phyloP scores from a whole-genome alignment of 768 basidiomycete genomes.

The Clitopilus hobsonii region DNA sequence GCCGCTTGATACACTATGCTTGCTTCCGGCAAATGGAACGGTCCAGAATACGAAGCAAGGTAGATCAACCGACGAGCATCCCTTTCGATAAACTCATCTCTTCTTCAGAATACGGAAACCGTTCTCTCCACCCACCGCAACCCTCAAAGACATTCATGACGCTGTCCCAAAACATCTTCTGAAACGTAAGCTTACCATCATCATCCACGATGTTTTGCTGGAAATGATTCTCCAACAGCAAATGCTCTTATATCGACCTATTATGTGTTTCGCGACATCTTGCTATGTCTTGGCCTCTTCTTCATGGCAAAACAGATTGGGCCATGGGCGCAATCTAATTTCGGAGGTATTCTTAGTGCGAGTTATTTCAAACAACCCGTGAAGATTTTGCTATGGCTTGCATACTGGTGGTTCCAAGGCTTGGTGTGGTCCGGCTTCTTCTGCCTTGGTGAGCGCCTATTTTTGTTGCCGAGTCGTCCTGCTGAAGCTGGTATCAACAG shows the following conservation, averaged over 20 bases:
- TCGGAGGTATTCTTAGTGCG: constrained; percentile 31
- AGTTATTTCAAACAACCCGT: constrained; percentile 24
- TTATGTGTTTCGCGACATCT: constrained; percentile 42
- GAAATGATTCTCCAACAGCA: constrained; percentile 16
- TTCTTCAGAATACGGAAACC: constrained; percentile 32
- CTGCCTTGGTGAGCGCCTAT: constrained; percentile 35
- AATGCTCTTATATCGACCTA: constrained; percentile 31
- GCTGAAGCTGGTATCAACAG: constrained; percentile 15
- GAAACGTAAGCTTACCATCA: constrained; percentile 24
- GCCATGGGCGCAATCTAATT: constrained; percentile 30
- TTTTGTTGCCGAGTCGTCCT: background rate
- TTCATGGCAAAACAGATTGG: constrained; percentile 38
- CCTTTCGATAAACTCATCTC: background rate
- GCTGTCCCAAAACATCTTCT: constrained; percentile 51
- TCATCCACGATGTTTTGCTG: background rate
- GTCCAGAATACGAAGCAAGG: constrained; percentile 38
- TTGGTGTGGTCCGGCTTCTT: constrained; percentile 48
- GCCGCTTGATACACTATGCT: constrained; percentile 4
- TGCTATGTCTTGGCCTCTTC: constrained; percentile 36
- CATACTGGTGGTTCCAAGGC: constrained; percentile 49
- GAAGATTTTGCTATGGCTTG: constrained; percentile 34
- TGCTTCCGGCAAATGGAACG: constrained; percentile 25
- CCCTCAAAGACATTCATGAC: constrained; percentile 50
- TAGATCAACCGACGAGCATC: constrained; percentile 7
- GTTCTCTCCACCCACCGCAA: constrained; percentile 44